Evolutionary conservation across 352 stramenopile genomes (phyloP).

Genomic region (Peronospora destructor): DNA sequence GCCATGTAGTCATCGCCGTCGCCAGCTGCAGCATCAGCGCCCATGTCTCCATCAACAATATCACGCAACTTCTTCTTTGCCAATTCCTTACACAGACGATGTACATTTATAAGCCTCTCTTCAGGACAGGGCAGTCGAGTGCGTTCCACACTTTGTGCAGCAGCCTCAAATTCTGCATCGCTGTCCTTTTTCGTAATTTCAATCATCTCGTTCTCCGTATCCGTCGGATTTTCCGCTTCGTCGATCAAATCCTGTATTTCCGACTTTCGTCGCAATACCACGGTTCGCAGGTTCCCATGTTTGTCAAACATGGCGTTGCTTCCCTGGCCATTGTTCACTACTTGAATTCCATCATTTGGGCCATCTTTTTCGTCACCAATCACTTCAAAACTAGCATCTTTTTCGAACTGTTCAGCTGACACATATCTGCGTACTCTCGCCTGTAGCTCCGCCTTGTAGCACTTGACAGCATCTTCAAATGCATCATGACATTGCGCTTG

Average conservation of each 20-base stretch:
- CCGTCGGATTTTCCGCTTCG: conserved; percentile 33
- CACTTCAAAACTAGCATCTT: conserved; percentile 40
- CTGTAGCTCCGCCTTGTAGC: conserved; percentile 71
- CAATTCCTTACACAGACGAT: conserved; percentile 62
- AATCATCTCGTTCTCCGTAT: conserved; percentile 53
- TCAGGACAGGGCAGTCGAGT: conserved; percentile 62
- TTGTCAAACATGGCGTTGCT: conserved; percentile 73
- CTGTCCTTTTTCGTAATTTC: conserved; percentile 57
- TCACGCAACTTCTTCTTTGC: conserved; percentile 71
- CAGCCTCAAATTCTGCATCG: conserved; percentile 13
- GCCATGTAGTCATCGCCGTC: conserved; percentile 52
- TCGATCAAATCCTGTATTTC: conserved; percentile 13
- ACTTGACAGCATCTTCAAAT: conserved; percentile 57
- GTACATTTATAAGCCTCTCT: conserved; percentile 47
- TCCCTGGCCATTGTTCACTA: conserved; percentile 50
- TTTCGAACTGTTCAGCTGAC: conserved; percentile 52
- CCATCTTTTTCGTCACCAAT: conserved; percentile 15
- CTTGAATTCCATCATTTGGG: conserved; percentile 22
- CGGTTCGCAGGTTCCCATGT: conserved; percentile 52
- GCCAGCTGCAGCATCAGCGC: conserved; percentile 37
- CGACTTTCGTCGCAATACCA: conserved; percentile 27
- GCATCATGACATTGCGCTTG: conserved; percentile 81
- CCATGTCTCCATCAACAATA: conserved; percentile 61
- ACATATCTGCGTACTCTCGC: conserved; percentile 43
- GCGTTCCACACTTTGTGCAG: conserved; percentile 35